A percentile compares a stretch with the other conserved stretches of the same genome.
phyloP scores from a whole-genome alignment of 345 rosid genomes.

The Citrus maxima region DNA sequence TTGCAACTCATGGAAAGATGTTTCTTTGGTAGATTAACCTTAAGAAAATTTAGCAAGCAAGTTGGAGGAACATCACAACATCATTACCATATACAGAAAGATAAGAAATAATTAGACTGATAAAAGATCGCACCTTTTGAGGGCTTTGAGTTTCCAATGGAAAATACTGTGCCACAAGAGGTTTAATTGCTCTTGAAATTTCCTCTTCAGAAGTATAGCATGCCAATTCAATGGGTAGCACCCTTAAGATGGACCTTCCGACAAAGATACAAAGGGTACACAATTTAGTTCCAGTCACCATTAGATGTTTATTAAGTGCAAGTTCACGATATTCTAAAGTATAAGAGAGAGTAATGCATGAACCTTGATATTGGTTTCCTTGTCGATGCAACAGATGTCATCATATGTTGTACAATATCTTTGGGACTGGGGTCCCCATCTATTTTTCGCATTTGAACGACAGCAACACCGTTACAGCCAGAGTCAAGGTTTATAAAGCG shows the following conservation, averaged over 20 bases:
- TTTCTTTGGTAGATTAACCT: neutral
- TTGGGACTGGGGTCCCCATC: slow-evolving; percentile 83
- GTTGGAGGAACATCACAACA: neutral
- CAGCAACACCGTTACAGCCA: slow-evolving; percentile 84
- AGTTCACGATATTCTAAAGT: neutral
- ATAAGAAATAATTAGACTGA: neutral
- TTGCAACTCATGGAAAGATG: neutral
- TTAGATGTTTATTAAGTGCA: neutral
- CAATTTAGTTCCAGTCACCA: slow-evolving; percentile 7
- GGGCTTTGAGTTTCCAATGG: slow-evolving; percentile 66
- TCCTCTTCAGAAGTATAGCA: slow-evolving; percentile 98
- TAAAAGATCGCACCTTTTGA: slow-evolving; percentile 46
- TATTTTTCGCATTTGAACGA: slow-evolving; percentile 89
- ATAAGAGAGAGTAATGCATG: neutral
- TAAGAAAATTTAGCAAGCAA: neutral
- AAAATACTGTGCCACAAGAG: slow-evolving; percentile 69
- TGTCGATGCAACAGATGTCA: slow-evolving; percentile 80
- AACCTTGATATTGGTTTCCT: slow-evolving; percentile 96
- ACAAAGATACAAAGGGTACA: neutral
- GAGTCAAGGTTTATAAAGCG: slow-evolving; percentile 80
- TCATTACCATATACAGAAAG: neutral
- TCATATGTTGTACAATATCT: slow-evolving; percentile 79
- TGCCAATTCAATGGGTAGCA: slow-evolving; percentile 80
- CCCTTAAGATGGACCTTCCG: slow-evolving; percentile 78
- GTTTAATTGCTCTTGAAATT: slow-evolving; percentile 71